phyloP scores from a whole-genome alignment of 345 rosid genomes.

The Populus deltoides region DNA sequence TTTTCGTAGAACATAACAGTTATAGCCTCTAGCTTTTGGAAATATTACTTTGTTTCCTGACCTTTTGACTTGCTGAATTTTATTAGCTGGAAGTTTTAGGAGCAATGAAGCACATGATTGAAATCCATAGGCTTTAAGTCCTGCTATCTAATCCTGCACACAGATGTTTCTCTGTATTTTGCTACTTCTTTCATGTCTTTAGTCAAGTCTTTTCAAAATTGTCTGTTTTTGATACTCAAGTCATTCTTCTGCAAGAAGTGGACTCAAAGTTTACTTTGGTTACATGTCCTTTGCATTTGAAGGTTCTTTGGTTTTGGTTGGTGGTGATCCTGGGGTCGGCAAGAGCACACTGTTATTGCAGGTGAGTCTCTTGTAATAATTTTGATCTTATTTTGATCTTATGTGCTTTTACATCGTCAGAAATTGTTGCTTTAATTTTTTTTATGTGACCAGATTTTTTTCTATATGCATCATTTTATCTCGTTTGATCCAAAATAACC shows the following conservation, averaged over 20 bases:
- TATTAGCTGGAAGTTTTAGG: neutral
- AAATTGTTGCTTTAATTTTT: neutral
- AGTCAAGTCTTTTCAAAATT: neutral
- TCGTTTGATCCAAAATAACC: neutral
- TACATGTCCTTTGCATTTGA: conserved; percentile 11
- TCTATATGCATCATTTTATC: neutral
- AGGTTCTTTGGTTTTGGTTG: conserved; percentile 86
- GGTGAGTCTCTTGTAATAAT: conserved; percentile 32
- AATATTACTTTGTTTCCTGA: neutral
- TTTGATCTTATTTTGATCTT: neutral
- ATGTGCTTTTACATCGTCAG: neutral
- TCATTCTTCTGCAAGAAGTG: neutral
- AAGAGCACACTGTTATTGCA: conserved; percentile 91
- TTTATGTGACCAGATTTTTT: neutral
- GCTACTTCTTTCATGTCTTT: neutral
- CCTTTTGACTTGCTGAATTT: neutral
- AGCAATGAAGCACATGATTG: neutral
- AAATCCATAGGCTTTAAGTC: neutral
- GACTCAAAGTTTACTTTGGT: neutral
- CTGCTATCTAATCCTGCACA: neutral
- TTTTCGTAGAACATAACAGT: neutral
- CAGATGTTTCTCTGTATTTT: neutral
- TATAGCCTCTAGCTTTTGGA: neutral
- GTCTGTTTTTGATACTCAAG: neutral
- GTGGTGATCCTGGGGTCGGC: conserved; percentile 98